Conservation (phyloP, 129 eudicot genomes). For the Flaveria ramosissima region DNA sequence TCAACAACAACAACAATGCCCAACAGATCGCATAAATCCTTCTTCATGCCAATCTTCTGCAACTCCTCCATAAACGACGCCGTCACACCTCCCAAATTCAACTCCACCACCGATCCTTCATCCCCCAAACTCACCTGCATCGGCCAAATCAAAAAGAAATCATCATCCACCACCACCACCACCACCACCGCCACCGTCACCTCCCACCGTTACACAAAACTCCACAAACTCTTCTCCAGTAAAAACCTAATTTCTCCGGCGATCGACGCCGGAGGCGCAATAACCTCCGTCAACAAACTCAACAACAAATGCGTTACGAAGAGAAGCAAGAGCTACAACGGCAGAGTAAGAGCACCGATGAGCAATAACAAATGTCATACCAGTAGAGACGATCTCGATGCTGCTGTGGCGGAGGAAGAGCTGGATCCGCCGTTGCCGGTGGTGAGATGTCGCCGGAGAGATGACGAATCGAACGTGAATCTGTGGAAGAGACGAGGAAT, state of each 20-base stretch:
- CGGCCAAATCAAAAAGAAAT: slow-evolving; percentile 65
- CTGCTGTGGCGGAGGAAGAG: slow-evolving; percentile 40
- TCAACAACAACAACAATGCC: slow-evolving; percentile 29
- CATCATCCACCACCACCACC: slow-evolving; percentile 29
- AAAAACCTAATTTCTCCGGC: slow-evolving; percentile 42
- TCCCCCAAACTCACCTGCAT: slow-evolving; percentile 78
- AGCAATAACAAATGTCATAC: slow-evolving; percentile 4
- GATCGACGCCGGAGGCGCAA: slow-evolving; percentile 5
- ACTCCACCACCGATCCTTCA: slow-evolving; percentile 42
- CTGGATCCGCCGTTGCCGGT: slow-evolving; percentile 94
- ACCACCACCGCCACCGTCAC: slow-evolving; percentile 10
- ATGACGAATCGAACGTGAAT: slow-evolving; percentile 35
- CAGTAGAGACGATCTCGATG: slow-evolving; percentile 21
- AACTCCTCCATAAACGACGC: slow-evolving; percentile 47
- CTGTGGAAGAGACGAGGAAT: slow-evolving; percentile 61
- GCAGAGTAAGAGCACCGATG: slow-evolving; percentile 16
- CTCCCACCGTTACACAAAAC: slow-evolving; percentile 45
- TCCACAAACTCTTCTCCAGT: slow-evolving; percentile 53
- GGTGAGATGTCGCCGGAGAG: slow-evolving; percentile 47
- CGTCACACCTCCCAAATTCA: slow-evolving; percentile 31
- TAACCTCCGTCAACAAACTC: background rate
- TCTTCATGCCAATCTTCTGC: slow-evolving; percentile 66
- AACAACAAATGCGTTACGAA: slow-evolving; percentile 23
- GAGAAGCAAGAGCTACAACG: slow-evolving; percentile 35
- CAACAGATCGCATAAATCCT: slow-evolving; percentile 28